Conservation (phyloP, 2,329 filamentous ascomycete genomes). For the Calonectria leucothoes region DNA sequence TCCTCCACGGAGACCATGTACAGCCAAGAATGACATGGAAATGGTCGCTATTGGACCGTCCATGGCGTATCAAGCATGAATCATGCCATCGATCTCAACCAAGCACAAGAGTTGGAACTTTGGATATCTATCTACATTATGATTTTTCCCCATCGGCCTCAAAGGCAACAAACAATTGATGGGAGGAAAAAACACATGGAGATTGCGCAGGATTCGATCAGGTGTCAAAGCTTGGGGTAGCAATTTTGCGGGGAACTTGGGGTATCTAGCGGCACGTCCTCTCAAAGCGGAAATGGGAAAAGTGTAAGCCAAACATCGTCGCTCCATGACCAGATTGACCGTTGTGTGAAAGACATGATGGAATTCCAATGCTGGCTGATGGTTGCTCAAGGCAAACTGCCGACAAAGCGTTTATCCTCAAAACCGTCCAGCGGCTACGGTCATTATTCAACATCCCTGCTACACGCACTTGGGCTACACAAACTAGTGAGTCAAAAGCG, state of each 20-base stretch:
- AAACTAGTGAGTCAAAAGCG: constrained; percentile 16
- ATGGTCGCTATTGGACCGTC: background rate
- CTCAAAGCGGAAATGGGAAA: background rate
- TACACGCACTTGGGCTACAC: background rate
- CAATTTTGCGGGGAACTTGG: constrained; percentile 18
- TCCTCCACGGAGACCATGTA: background rate
- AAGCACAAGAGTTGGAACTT: background rate
- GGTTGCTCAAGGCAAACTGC: background rate
- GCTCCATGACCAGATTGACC: background rate
- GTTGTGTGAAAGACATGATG: too few species aligned
- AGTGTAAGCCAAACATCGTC: background rate
- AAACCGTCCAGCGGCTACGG: background rate
- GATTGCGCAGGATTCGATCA: background rate
- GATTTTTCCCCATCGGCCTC: too few species aligned
- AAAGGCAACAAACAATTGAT: too few species aligned
- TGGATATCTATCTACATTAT: background rate
- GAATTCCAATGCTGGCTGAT: background rate
- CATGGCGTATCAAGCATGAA: background rate
- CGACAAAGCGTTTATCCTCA: background rate
- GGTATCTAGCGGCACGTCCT: constrained; percentile 1
- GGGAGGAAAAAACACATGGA: background rate
- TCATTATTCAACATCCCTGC: constrained; percentile 17
- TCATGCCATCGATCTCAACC: background rate
- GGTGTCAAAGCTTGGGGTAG: background rate
- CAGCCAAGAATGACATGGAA: background rate